These are phyloP conservation scores for Fusarium acutatum DNA, from an alignment of 2,329 filamentous ascomycete species.

Conservation along the genomic window DNA sequence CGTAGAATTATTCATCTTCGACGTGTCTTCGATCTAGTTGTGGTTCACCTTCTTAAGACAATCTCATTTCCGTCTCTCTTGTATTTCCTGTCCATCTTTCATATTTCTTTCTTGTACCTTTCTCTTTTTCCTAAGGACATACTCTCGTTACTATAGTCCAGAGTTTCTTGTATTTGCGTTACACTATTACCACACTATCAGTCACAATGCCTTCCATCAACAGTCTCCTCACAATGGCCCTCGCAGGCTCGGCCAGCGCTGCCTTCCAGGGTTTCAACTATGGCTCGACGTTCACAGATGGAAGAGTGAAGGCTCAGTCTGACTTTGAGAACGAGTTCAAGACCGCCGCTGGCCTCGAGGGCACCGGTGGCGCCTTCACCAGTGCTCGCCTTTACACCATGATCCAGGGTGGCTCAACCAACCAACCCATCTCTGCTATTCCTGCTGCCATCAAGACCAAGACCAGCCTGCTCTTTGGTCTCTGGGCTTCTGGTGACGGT, in stretches of 20 bases:
- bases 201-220: conserved; percentile 45
- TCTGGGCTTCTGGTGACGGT: conserved; percentile 80
- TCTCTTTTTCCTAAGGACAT: background rate
- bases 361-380: conserved; percentile 69
- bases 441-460: conserved; percentile 84
- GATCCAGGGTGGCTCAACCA: conserved; percentile 73
- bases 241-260: conserved; percentile 48
- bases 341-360: conserved; percentile 68
- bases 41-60: conserved; percentile 1
- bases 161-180: background rate
- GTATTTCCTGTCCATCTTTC: background rate
- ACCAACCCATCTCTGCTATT: conserved; percentile 75
- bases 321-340: conserved; percentile 78
- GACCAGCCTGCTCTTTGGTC: conserved; percentile 80
- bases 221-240: conserved; percentile 47
- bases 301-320: conserved; percentile 65
- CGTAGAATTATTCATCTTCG: conserved; percentile 8
- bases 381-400: conserved; percentile 80
- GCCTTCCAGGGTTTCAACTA: conserved; percentile 77
- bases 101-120: background rate
- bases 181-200: background rate
- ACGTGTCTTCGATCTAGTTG: background rate
- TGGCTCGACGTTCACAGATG: conserved; percentile 68
- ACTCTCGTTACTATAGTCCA: conserved; percentile 25
- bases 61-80: background rate